Conservation (phyloP, 768 basidiomycete species). For the Pluteus cervinus region DNA sequence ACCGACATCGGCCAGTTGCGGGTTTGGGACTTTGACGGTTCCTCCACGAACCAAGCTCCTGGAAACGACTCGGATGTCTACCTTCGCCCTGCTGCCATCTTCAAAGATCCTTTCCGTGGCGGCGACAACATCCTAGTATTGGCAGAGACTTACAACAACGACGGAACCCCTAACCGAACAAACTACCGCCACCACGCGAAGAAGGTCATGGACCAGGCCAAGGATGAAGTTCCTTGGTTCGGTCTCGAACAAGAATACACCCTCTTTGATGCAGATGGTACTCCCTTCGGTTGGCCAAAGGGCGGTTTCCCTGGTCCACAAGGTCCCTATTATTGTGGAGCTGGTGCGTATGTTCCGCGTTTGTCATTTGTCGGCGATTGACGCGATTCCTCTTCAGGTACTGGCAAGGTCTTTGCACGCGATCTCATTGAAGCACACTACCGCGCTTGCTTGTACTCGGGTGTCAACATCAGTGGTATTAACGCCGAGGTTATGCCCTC, state of each 20-base stretch:
- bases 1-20: constrained; percentile 88
- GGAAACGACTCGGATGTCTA: constrained; percentile 96
- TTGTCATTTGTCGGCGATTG: constrained; percentile 12
- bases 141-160: constrained; percentile 97
- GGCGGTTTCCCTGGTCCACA: constrained; percentile 99
- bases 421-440: constrained; percentile 99
- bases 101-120: constrained; percentile 99
- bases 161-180: constrained; percentile 95
- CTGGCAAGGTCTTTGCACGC: constrained; percentile 97
- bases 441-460: constrained; percentile 90
- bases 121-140: constrained; percentile 97
- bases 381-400: constrained; percentile 47
- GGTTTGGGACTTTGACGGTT: constrained; percentile 99
- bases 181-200: constrained; percentile 92
- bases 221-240: constrained; percentile 85
- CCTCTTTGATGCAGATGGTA: constrained; percentile 87
- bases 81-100: constrained; percentile 94
- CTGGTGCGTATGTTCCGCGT: constrained; percentile 51
- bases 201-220: constrained; percentile 93
- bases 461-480: constrained; percentile 97
- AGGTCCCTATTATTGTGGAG: constrained; percentile 99
- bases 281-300: constrained; percentile 95
- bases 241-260: constrained; percentile 99
- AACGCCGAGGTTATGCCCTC: constrained; percentile 99
- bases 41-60: constrained; percentile 95